Conservation (phyloP, 345 rosid species). For the Toxicodendron radicans region DNA sequence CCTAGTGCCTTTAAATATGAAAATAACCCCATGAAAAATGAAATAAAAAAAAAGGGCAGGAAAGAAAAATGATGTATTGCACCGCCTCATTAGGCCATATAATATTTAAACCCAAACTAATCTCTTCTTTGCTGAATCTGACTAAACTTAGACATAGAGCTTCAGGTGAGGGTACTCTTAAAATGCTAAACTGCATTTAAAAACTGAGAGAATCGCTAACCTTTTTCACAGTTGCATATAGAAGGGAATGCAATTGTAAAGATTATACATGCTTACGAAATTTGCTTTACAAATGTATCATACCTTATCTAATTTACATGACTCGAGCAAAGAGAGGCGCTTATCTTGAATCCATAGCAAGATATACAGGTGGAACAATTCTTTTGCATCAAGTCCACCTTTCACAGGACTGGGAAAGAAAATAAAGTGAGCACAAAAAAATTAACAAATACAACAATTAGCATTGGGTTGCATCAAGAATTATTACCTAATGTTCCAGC, state of each 20-base stretch:
- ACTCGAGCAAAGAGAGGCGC: constrained; percentile 81
- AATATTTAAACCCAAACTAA: not conserved
- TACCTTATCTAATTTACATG: constrained; percentile 98
- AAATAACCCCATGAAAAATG: not conserved
- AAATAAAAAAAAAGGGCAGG: not conserved
- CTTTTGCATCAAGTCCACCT: constrained; percentile 97
- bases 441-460: constrained; percentile 14
- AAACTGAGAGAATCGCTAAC: not conserved
- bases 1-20: not conserved
- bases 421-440: constrained; percentile 1
- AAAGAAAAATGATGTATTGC: not conserved
- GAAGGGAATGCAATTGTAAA: not conserved
- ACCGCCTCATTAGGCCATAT: not conserved
- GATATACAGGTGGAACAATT: constrained; percentile 87
- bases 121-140: not conserved
- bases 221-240: not conserved
- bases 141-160: constrained; percentile 3
- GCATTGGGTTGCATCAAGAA: constrained; percentile 14
- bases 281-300: constrained; percentile 3
- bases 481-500: constrained; percentile 76
- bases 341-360: constrained; percentile 97
- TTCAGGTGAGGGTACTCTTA: not conserved
- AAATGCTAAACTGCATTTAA: not conserved
- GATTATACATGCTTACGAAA: not conserved
- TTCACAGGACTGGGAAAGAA: constrained; percentile 65